phyloP scores from a whole-genome alignment of 495 filamentous ascomycete genomes.

The Thozetella sp. region DNA sequence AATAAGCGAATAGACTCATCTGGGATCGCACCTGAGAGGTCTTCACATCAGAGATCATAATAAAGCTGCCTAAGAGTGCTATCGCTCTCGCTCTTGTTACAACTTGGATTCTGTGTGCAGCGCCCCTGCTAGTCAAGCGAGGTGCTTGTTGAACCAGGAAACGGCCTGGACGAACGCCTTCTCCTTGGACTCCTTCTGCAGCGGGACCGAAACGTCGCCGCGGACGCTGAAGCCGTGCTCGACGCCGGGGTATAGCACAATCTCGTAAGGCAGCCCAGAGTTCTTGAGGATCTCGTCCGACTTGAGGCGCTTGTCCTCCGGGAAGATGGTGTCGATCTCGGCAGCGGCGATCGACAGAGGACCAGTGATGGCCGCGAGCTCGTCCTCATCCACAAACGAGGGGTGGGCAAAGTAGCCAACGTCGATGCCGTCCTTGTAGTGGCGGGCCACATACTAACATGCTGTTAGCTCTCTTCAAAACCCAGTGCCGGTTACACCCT shows the following conservation, averaged over 20 bases:
- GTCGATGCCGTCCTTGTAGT: slow-evolving; percentile 48
- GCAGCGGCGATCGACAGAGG: slow-evolving; percentile 77
- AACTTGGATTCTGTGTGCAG: background rate
- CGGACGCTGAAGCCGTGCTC: slow-evolving; percentile 81
- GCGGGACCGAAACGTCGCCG: slow-evolving; percentile 59
- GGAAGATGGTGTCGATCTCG: slow-evolving; percentile 82
- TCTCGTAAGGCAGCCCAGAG: slow-evolving; percentile 71
- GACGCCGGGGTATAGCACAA: slow-evolving; percentile 78
- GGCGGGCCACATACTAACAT: slow-evolving; percentile 44
- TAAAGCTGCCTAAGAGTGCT: no score
- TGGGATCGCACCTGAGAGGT: no score
- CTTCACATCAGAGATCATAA: no score
- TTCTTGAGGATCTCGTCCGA: slow-evolving; percentile 58
- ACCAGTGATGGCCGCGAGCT: slow-evolving; percentile 68
- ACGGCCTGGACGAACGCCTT: slow-evolving; percentile 82
- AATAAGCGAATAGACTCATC: no score
- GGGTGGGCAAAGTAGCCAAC: slow-evolving; percentile 79
- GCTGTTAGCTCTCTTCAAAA: no score
- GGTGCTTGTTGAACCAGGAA: slow-evolving; percentile 68
- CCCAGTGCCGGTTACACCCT: background rate
- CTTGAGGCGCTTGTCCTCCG: slow-evolving; percentile 66
- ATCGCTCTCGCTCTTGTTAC: no score
- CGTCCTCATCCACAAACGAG: slow-evolving; percentile 73
- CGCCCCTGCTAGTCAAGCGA: slow-evolving; percentile 30
- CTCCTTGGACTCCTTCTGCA: slow-evolving; percentile 79